phyloP scores from a whole-genome alignment of 352 stramenopile genomes.

The Phytophthora aleatoria region DNA sequence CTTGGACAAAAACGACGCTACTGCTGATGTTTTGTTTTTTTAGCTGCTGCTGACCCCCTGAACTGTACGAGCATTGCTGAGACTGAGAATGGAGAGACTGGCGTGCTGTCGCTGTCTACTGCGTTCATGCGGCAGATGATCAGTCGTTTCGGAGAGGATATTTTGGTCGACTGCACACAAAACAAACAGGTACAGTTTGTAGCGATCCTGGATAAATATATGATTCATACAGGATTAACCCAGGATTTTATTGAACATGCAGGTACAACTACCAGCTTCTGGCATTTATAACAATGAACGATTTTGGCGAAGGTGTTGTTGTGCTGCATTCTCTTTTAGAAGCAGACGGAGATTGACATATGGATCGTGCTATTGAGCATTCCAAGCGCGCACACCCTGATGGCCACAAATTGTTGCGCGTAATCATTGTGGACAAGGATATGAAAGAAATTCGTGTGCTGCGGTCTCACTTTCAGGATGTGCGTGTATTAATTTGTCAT shows the following conservation, averaged over 20 bases:
- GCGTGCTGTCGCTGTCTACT: conserved; percentile 1
- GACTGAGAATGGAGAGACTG: conserved; percentile 7
- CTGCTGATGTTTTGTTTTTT: background rate
- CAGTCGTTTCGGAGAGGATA: conserved; percentile 5
- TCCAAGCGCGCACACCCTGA: background rate
- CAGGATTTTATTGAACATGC: background rate
- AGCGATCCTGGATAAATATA: background rate
- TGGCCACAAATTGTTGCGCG: background rate
- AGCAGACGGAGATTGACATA: conserved; percentile 1
- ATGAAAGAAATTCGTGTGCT: background rate
- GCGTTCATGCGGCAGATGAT: conserved; percentile 13
- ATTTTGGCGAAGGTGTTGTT: conserved; percentile 13
- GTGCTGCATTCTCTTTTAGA: conserved; percentile 12
- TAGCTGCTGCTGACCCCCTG: background rate
- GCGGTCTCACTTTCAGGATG: conserved; percentile 2
- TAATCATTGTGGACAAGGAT: too few relatives aligned
- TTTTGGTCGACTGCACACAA: conserved; percentile 26
- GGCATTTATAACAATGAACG: conserved; percentile 21
- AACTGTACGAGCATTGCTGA: conserved; percentile 8
- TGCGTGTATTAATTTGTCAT: conserved; percentile 12
- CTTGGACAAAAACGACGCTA: conserved; percentile 10
- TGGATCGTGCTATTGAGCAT: background rate
- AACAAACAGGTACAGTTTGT: conserved; percentile 10
- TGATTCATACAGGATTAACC: background rate
- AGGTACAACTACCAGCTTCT: conserved; percentile 28